These are phyloP conservation scores for Colletotrichum euphorbiae DNA, from an alignment of 2,329 filamentous ascomycete genomes.

Conservation along the genomic window DNA sequence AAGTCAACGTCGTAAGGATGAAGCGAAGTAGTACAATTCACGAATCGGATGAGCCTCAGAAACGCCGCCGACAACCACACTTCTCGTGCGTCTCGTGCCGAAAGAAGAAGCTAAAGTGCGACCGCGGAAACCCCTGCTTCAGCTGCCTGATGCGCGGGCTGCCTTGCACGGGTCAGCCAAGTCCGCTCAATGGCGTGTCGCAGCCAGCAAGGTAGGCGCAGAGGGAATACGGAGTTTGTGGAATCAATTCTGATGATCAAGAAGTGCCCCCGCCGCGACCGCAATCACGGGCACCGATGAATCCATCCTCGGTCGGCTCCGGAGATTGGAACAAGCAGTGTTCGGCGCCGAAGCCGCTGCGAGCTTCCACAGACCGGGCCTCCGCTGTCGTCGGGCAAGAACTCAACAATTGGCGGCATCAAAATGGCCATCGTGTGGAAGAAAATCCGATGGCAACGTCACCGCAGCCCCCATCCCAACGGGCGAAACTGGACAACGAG, in stretches of 20 bases:
- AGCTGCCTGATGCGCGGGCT: slow-evolving; percentile 45
- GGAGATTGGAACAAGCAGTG: slow-evolving; percentile 45
- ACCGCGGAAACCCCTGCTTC: slow-evolving; percentile 45
- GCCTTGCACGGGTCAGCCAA: slow-evolving; percentile 42
- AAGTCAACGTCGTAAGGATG: neutral
- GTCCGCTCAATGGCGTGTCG: neutral
- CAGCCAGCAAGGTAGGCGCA: neutral
- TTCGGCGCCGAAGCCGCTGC: slow-evolving; percentile 35
- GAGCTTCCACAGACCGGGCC: neutral
- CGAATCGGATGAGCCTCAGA: neutral
- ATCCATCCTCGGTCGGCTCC: slow-evolving; percentile 44
- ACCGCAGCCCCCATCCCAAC: neutral
- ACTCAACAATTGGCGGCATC: neutral
- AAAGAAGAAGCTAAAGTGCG: slow-evolving; percentile 50
- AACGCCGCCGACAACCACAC: slow-evolving; percentile 45
- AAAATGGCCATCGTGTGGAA: neutral
- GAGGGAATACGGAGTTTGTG: no score
- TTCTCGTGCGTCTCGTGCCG: slow-evolving; percentile 49
- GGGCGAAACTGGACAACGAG: neutral
- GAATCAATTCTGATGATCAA: neutral
- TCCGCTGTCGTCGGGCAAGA: no score
- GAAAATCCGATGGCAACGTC: neutral
- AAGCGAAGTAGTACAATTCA: slow-evolving; percentile 17
- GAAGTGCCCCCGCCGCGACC: neutral
- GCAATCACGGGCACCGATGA: slow-evolving; percentile 7